A percentile compares a stretch with the other conserved stretches of the same genome.
Evolutionary conservation across 306 rosid genomes (phyloP).

Genomic region (Mimosa pudica): DNA sequence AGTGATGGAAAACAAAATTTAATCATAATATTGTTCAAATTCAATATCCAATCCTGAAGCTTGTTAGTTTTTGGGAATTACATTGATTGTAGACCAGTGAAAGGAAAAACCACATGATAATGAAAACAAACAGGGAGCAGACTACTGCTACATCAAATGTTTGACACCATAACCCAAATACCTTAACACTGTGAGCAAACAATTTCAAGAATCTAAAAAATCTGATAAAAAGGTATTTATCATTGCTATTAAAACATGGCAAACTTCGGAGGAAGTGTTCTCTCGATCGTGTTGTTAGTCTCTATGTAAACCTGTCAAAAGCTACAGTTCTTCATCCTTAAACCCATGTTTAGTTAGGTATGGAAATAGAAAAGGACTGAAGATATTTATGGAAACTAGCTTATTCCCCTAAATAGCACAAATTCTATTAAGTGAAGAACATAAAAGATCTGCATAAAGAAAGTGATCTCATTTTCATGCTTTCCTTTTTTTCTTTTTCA

Average conservation of each 20-base stretch:
- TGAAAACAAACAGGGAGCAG: constrained; percentile 20
- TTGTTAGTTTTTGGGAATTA: constrained; percentile 18
- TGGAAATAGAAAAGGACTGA: not conserved
- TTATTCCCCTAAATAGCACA: not conserved
- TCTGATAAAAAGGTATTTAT: constrained; percentile 10
- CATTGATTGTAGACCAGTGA: constrained; percentile 16
- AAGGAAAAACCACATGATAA: constrained; percentile 9
- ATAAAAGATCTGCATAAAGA: not conserved
- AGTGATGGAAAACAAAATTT: constrained; percentile 35
- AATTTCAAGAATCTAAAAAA: constrained; percentile 16
- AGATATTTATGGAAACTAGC: not conserved
- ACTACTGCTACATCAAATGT: constrained; percentile 8
- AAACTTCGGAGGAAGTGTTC: constrained; percentile 7
- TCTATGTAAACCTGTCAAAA: constrained; percentile 18
- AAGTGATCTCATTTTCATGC: not conserved
- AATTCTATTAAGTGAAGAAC: not conserved
- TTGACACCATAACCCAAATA: constrained; percentile 20
- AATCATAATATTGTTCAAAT: constrained; percentile 16
- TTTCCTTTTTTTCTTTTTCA: not conserved
- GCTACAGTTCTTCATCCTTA: constrained; percentile 19
- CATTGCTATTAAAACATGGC: constrained; percentile 24
- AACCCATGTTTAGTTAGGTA: not conserved
- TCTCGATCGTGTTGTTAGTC: constrained; percentile 11
- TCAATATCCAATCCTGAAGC: constrained; percentile 7
- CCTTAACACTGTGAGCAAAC: not conserved